Evolutionary conservation across 306 rosid species (phyloP).

Genomic region (Carpinus fangiana): DNA sequence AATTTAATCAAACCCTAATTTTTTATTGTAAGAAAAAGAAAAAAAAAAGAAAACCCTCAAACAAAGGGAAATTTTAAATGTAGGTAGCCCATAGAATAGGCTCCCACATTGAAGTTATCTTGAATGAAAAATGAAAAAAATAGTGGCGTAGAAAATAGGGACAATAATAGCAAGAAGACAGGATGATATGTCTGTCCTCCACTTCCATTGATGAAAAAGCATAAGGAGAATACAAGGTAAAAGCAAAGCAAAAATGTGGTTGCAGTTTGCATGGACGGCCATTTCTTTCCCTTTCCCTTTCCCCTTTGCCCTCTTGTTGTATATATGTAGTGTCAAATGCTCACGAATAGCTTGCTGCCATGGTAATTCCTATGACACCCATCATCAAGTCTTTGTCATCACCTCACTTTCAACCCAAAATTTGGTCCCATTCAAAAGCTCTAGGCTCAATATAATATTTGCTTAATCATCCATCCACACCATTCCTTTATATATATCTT

Average conservation of each 20-base stretch:
- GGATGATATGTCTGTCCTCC: conserved; percentile 26
- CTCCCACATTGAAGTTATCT: neutral
- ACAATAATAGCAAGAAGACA: conserved; percentile 44
- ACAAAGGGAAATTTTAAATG: neutral
- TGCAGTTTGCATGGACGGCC: neutral
- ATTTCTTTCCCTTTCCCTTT: conserved; percentile 4
- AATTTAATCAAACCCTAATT: too few species aligned
- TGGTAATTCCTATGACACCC: neutral
- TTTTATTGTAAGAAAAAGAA: neutral
- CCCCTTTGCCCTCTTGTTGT: neutral
- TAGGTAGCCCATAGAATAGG: neutral
- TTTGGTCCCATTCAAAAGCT: conserved; percentile 12
- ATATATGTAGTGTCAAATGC: too few species aligned
- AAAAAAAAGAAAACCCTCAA: neutral
- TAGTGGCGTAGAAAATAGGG: conserved; percentile 34
- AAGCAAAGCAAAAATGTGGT: conserved; percentile 1
- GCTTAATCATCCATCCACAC: neutral
- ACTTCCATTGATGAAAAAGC: conserved; percentile 29
- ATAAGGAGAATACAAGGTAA: conserved; percentile 17
- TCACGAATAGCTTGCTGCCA: neutral
- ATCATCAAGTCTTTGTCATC: neutral
- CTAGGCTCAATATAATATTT: neutral
- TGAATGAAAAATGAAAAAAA: neutral
- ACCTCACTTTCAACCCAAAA: conserved; percentile 19
- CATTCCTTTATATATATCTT: neutral